phyloP scores from a whole-genome alignment of 257 asterid genomes.

The Solanum peruvianum region DNA sequence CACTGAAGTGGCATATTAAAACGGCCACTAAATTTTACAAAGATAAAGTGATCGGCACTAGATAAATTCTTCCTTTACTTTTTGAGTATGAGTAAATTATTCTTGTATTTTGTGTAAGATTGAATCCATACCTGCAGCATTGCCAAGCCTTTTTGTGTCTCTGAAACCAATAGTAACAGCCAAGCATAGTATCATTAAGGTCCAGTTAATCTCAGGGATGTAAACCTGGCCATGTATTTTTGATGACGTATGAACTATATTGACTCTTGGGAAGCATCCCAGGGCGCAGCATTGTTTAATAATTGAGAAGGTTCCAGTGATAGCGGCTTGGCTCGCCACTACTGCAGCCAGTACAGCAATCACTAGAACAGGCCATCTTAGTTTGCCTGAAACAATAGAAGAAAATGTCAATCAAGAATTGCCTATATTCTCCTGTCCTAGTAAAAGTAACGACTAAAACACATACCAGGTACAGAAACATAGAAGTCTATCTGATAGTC shows the following conservation, averaged over 20 bases:
- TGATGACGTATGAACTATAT: slow-evolving; percentile 76
- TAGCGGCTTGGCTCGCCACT: slow-evolving; percentile 92
- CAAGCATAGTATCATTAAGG: slow-evolving; percentile 67
- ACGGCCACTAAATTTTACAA: background rate
- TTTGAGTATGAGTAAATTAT: background rate
- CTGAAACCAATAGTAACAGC: slow-evolving; percentile 86
- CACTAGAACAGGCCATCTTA: slow-evolving; percentile 90
- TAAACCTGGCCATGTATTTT: slow-evolving; percentile 90
- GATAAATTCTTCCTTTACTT: background rate
- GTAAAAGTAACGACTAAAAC: background rate
- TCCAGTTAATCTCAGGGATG: slow-evolving; percentile 93
- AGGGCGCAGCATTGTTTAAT: slow-evolving; percentile 85
- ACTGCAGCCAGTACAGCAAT: slow-evolving; percentile 92
- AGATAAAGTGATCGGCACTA: background rate
- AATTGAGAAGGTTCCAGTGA: slow-evolving; percentile 86
- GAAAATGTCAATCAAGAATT: background rate
- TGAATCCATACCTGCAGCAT: slow-evolving; percentile 66
- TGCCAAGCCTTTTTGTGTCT: slow-evolving; percentile 77
- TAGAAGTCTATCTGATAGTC: slow-evolving; percentile 61
- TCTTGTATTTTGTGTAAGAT: background rate
- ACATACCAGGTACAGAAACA: slow-evolving; percentile 78
- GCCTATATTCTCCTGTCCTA: background rate
- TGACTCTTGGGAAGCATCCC: slow-evolving; percentile 85
- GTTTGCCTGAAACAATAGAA: slow-evolving; percentile 7
- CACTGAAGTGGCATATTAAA: background rate